Percentiles rank a stretch among this genome's conserved stretches.
phyloP scores from a whole-genome alignment of 768 basidiomycete genomes.

The Galerina marginata region DNA sequence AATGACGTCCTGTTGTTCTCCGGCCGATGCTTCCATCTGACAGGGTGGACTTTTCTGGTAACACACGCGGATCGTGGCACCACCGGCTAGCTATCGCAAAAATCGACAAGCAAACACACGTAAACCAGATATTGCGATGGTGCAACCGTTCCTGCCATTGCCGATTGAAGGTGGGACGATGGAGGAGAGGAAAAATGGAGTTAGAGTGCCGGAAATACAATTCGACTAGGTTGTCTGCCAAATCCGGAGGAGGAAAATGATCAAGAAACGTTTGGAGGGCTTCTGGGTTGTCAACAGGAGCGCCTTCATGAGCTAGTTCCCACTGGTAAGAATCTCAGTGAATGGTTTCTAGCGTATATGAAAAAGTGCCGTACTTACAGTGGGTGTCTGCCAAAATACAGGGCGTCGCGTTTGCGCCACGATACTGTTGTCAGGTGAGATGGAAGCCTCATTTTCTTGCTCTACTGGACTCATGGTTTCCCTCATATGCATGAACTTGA shows the following conservation, averaged over 20 bases:
- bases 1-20: constrained; percentile 51
- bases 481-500: constrained; percentile 55
- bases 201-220: constrained; percentile 73
- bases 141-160: constrained; percentile 62
- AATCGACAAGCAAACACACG: constrained; percentile 60
- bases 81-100: constrained; percentile 77
- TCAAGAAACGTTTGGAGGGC: constrained; percentile 39
- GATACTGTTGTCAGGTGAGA: constrained; percentile 26
- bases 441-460: constrained; percentile 12
- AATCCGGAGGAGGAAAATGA: constrained; percentile 68
- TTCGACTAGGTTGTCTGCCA: constrained; percentile 62
- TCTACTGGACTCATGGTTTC: constrained; percentile 28
- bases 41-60: constrained; percentile 34
- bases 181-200: constrained; percentile 66
- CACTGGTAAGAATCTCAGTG: constrained; percentile 44
- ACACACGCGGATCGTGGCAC: constrained; percentile 64
- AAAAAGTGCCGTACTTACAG: constrained; percentile 41
- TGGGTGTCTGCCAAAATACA: constrained; percentile 63
- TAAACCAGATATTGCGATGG: constrained; percentile 62
- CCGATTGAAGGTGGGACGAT: constrained; percentile 70
- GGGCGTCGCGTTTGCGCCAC: constrained; percentile 41
- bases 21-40: constrained; percentile 44
- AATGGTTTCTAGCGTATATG: neutral
- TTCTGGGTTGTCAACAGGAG: constrained; percentile 34
- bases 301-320: constrained; percentile 62